Evolutionary conservation across 805 yeast species (phyloP), one percentile per base, ranked within the genome.

Genomic region (Barnettozyma wickerhamii): DNA sequence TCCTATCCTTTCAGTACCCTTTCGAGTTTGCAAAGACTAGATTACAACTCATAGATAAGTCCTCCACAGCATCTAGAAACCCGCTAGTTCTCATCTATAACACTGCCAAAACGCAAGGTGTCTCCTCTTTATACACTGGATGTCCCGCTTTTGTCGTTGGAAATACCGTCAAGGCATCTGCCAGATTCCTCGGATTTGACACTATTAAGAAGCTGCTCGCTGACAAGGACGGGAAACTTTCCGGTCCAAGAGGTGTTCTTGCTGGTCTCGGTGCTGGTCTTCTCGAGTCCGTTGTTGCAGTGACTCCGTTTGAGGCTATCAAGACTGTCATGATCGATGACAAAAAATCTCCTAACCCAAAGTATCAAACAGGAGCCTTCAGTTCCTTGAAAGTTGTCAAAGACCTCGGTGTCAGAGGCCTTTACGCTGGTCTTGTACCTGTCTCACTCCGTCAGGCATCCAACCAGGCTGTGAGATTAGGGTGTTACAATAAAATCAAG

Each of bases 221-320:
- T 21, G 98, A 93, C 61, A 79, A 79, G 51, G 75, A 85, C 47
- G 98, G 98, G 6, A 84, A 87, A 62, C 66, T 93, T 36, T 79
- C 93, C 27, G 95, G 95, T 4, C 81, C 93, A 7, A 65, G 95
- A 55, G 98, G 98, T 50, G 95, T 90, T 6, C 45, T 91, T 24
- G 99, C 99, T 2, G 99, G 99, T n/a, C 69, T 93, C 33, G 97
- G 98, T 35, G 99, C 99, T 3, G 99, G 99, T 28, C 74, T 90
- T 33, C 64, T 91, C 46, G 99, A 91, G 60, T 83, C 95, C 42
- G 83, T 89, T 20, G 71, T 90, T 33, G 98, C 98, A 0, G 95
- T 93, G 35, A 91, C 99, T 0, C 99, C 99, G 3, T 89, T 90
- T 41, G 99, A 91, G 63, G 95, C 96, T 27, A 87, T 91, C 64